A percentile compares a stretch with the other conserved stretches of the same genome.
Conservation (phyloP, 2,329 filamentous ascomycete genomes). For the Nemania sp. region DNA sequence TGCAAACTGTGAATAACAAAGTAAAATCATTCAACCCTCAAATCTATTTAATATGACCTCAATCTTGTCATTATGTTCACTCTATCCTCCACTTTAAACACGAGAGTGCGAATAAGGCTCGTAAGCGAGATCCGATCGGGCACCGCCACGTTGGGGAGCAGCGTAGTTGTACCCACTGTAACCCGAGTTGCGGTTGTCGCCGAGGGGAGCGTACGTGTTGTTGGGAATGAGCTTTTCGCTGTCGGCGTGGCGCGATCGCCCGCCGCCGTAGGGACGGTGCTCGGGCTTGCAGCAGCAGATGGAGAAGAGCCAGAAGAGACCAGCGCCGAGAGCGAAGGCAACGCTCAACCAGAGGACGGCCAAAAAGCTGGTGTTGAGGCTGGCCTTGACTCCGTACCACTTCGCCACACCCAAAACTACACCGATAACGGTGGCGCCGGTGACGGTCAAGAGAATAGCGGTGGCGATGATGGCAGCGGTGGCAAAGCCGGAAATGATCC, state of each 20-base stretch:
- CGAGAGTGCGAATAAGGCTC: conserved; percentile 72
- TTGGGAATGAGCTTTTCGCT: conserved; percentile 65
- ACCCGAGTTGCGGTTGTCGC: conserved; percentile 52
- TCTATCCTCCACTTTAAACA: conserved; percentile 54
- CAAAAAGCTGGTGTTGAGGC: conserved; percentile 77
- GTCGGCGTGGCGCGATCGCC: conserved; percentile 49
- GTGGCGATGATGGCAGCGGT: conserved; percentile 67
- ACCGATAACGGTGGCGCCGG: conserved; percentile 77
- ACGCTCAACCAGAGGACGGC: conserved; percentile 82
- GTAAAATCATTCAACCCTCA: conserved; percentile 18
- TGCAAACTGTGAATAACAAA: conserved; percentile 35
- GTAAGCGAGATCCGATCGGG: conserved; percentile 67
- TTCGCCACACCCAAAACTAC: conserved; percentile 75
- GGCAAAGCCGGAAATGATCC: conserved; percentile 77
- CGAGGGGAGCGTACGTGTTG: conserved; percentile 60
- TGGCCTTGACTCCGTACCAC: conserved; percentile 76
- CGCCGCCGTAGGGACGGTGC: conserved; percentile 51
- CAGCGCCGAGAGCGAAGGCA: conserved; percentile 78
- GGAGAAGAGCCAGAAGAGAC: conserved; percentile 91
- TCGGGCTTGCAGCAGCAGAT: conserved; percentile 89
- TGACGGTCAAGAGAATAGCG: conserved; percentile 78
- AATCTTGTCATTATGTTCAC: conserved; percentile 14
- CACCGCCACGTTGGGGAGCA: conserved; percentile 56
- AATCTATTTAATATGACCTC: conserved; percentile 28
- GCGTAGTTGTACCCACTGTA: conserved; percentile 54